Conservation (phyloP, 805 yeast species). For the Suhomyces sp. region DNA sequence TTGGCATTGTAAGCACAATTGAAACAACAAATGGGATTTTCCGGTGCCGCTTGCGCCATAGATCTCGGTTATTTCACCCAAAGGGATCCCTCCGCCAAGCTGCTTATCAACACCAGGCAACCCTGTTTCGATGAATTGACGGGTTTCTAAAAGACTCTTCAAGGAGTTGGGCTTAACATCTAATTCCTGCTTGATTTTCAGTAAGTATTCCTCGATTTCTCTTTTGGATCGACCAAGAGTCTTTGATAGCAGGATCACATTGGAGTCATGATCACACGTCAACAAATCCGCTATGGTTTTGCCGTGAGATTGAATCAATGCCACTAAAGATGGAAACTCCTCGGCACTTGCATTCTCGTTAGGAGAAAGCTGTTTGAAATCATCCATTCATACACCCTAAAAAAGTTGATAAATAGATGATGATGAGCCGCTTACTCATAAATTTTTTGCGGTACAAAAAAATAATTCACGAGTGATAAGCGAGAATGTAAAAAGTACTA, state of each 20-base stretch:
- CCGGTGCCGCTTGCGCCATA: conserved; percentile 86
- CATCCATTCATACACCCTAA: conserved; percentile 18
- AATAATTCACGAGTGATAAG: background rate
- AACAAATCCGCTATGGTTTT: conserved; percentile 25
- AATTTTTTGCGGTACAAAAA: background rate
- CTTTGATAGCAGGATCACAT: conserved; percentile 17
- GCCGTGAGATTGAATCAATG: conserved; percentile 21
- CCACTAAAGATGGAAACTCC: conserved; percentile 14
- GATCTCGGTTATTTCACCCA: conserved; percentile 53
- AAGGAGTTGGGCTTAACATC: background rate
- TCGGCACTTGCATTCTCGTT: conserved; percentile 7
- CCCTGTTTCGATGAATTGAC: conserved; percentile 19
- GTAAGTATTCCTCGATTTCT: conserved; percentile 23
- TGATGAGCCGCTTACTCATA: background rate
- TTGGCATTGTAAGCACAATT: conserved; percentile 59
- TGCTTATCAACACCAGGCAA: conserved; percentile 21
- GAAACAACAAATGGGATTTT: conserved; percentile 76
- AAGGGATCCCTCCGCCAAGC: conserved; percentile 30
- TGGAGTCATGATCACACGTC: conserved; percentile 9
- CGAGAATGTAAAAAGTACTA: background rate
- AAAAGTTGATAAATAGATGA: background rate
- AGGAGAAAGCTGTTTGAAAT: conserved; percentile 19
- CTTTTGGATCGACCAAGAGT: conserved; percentile 22
- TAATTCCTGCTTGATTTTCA: conserved; percentile 8
- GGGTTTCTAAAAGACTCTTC: background rate